Percentiles rank a stretch among this genome's conserved stretches.
Evolutionary conservation across 495 filamentous ascomycete genomes (phyloP).

Genomic region (Penicillium canariense): DNA sequence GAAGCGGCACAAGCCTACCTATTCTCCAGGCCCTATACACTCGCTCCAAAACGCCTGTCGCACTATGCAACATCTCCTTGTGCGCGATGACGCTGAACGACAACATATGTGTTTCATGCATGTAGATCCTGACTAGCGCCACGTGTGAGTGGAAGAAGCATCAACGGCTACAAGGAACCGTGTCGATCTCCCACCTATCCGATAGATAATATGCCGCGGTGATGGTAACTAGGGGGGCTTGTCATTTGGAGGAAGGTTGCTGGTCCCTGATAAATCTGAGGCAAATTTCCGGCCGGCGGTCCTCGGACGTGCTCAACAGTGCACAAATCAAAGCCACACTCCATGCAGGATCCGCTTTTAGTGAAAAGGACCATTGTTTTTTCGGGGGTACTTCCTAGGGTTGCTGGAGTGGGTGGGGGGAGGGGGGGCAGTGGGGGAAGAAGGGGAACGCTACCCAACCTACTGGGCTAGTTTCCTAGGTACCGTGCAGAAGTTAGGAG

Average conservation of each 20-base stretch:
- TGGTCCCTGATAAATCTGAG: constrained; percentile 20
- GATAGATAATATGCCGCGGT: constrained; percentile 23
- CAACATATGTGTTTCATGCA: constrained; percentile 30
- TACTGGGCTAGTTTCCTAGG: not conserved
- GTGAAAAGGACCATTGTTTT: constrained; percentile 15
- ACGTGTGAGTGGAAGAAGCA: constrained; percentile 42
- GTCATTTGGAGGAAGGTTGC: constrained; percentile 9
- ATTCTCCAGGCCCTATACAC: not conserved
- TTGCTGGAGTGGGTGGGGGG: constrained; percentile 4
- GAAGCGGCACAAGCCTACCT: not conserved
- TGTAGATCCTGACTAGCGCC: constrained; percentile 47
- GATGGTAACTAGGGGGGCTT: constrained; percentile 1
- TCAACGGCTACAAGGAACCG: constrained; percentile 47
- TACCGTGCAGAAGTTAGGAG: not conserved
- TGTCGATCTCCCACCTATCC: constrained; percentile 44
- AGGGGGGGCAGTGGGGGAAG: constrained; percentile 1
- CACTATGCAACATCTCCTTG: not conserved
- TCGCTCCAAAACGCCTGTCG: not conserved
- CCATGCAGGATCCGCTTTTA: constrained; percentile 28
- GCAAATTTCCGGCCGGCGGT: constrained; percentile 15
- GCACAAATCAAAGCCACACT: constrained; percentile 20
- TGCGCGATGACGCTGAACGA: constrained; percentile 5
- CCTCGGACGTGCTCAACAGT: constrained; percentile 17
- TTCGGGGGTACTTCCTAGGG: not conserved
- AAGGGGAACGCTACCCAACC: not conserved